Evolutionary conservation across 805 yeast species (phyloP), one percentile per base, ranked within the genome.

Genomic region (Candida suzukii): DNA sequence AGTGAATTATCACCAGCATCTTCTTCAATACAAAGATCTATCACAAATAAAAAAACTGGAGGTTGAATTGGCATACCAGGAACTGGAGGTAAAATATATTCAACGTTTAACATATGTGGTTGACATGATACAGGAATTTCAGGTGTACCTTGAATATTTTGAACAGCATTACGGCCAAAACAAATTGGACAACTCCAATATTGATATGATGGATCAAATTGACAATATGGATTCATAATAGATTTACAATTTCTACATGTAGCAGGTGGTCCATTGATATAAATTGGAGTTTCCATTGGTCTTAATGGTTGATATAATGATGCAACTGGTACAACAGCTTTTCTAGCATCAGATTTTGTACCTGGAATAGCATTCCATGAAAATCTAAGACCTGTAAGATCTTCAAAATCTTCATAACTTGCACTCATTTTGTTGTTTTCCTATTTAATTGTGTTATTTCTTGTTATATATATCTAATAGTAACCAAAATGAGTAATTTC

Each of bases 351-450:
- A 34, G 68, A 61, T 50, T 70, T 73, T n/a, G 76, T 65, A 34
- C 70, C 63, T 6, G 85, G 84, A 13, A 80, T 58, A 10, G 67
- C 63, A 55, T 80, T 83, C 88, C 93, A 85, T 7, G 90, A 71
- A 57, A 80, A 71, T 52, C 93, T 74, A 32, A 83, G 74, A 37
- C 93, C 93, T 50, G 83, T 83, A 40, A 62, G 57, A 56, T 85
- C 93, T 57, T 85, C 95, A 49, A 71, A 62, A 16, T 66, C 66
- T 51, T 75, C 80, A 49, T 76, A 74, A 12, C 14, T 22, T 13
- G 9, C 8, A 12, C 16, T 33, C 27, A 20, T 33, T n/a, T n/a
- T n/a, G n/a, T n/a, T n/a, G n/a, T n/a, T n/a, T n/a, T n/a, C n/a
- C n/a, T n/a, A n/a, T n/a, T n/a, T n/a, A n/a, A n/a, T n/a, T n/a